A percentile compares a stretch with the other conserved stretches of the same genome.
Conservation (phyloP, 305 asterid species). For the Fraxinus greggii region DNA sequence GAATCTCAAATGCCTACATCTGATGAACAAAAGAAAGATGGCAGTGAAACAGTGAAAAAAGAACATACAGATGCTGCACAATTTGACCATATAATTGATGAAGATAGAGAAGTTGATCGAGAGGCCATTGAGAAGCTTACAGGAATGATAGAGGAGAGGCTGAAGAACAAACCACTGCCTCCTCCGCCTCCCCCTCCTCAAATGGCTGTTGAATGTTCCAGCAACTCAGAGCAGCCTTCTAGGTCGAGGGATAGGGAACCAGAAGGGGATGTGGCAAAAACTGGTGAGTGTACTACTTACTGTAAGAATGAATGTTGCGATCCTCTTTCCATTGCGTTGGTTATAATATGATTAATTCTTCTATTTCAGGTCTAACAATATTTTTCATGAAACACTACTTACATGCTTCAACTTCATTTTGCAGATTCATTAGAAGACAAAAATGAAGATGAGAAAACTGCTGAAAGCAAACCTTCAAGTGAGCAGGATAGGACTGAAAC, state of each 20-base stretch:
- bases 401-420: slow-evolving; percentile 25
- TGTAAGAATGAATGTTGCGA: not conserved
- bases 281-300: slow-evolving; percentile 40
- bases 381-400: slow-evolving; percentile 19
- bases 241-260: slow-evolving; percentile 65
- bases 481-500: slow-evolving; percentile 69
- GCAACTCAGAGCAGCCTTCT: slow-evolving; percentile 58
- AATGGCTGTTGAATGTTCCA: slow-evolving; percentile 48
- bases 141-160: slow-evolving; percentile 82
- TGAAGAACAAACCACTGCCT: slow-evolving; percentile 82
- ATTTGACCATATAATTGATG: slow-evolving; percentile 80
- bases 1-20: slow-evolving; percentile 46
- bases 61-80: slow-evolving; percentile 52
- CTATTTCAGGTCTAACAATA: slow-evolving; percentile 4
- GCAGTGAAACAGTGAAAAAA: slow-evolving; percentile 38
- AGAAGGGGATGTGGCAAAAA: slow-evolving; percentile 51
- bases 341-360: not conserved
- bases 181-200: slow-evolving; percentile 77
- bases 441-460: slow-evolving; percentile 68
- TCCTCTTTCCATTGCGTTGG: not conserved
- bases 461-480: slow-evolving; percentile 62
- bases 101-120: slow-evolving; percentile 68
- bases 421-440: slow-evolving; percentile 61
- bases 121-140: slow-evolving; percentile 70
- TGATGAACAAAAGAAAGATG: slow-evolving; percentile 56